Percentiles rank a stretch among this genome's conserved stretches.
These are phyloP conservation scores for Kodamaea anthophila DNA, from an alignment of 1,139 yeast species.

Conservation along the genomic window DNA sequence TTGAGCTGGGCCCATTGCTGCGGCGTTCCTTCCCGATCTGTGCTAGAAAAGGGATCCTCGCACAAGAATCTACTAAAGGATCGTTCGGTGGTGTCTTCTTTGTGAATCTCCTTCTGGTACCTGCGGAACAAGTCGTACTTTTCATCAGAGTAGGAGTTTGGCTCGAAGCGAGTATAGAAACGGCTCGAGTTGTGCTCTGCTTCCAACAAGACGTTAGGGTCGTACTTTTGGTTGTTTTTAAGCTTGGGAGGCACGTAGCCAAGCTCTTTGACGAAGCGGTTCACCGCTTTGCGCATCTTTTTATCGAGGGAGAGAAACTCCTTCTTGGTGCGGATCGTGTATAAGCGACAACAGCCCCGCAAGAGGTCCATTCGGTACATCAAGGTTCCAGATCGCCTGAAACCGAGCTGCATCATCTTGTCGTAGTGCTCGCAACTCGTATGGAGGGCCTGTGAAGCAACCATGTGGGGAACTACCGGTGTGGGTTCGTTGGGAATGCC, in stretches of 20 bases:
- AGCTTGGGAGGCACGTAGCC: slow-evolving; percentile 8
- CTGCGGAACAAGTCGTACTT: slow-evolving; percentile 61
- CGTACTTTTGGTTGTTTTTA: slow-evolving; percentile 16
- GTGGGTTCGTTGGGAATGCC: not conserved
- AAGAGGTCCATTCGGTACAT: slow-evolving; percentile 69
- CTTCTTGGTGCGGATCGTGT: slow-evolving; percentile 65
- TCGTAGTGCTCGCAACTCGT: slow-evolving; percentile 56
- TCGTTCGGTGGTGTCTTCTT: slow-evolving; percentile 34
- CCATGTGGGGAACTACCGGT: slow-evolving; percentile 15
- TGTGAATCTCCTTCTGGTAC: slow-evolving; percentile 68
- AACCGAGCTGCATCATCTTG: slow-evolving; percentile 61
- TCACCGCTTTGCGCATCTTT: slow-evolving; percentile 61
- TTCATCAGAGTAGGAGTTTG: slow-evolving; percentile 48
- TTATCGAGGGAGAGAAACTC: slow-evolving; percentile 45
- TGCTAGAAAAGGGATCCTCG: slow-evolving; percentile 48
- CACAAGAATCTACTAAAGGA: slow-evolving; percentile 67
- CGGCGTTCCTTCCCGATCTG: slow-evolving; percentile 20
- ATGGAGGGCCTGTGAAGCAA: slow-evolving; percentile 45
- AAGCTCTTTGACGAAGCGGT: slow-evolving; percentile 50
- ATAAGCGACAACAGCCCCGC: slow-evolving; percentile 75
- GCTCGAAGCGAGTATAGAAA: slow-evolving; percentile 49
- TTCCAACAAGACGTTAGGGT: slow-evolving; percentile 19
- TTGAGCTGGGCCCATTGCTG: slow-evolving; percentile 26
- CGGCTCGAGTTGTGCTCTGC: slow-evolving; percentile 23
- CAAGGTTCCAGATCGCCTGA: slow-evolving; percentile 71